Percentiles rank a stretch among this genome's conserved stretches.
Evolutionary conservation across 2,329 filamentous ascomycete genomes (phyloP).

Genomic region (Fusarium tuaranense): DNA sequence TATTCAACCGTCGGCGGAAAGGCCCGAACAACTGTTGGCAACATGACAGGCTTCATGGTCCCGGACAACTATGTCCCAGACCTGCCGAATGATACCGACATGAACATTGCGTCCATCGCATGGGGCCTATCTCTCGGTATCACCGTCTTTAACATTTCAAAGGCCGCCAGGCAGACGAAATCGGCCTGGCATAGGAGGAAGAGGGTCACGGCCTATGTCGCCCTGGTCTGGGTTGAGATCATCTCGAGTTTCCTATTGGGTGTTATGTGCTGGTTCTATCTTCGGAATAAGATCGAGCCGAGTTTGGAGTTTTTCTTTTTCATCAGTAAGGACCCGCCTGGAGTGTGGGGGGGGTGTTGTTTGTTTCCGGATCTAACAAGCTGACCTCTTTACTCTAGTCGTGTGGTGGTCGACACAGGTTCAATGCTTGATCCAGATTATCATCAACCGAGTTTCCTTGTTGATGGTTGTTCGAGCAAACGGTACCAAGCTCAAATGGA

Average conservation of each 20-base stretch:
- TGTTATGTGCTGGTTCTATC: constrained; percentile 42
- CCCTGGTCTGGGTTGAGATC: constrained; percentile 39
- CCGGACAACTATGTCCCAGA: constrained; percentile 35
- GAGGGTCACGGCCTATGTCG: constrained; percentile 37
- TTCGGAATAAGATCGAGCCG: constrained; percentile 37
- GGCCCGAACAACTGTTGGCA: neutral
- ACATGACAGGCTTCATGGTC: constrained; percentile 41
- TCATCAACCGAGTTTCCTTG: constrained; percentile 62
- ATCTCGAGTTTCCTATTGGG: constrained; percentile 42
- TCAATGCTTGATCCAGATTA: constrained; percentile 61
- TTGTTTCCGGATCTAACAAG: accelerated
- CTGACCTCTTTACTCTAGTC: constrained; percentile 38
- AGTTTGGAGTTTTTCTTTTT: constrained; percentile 49
- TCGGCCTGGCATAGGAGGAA: constrained; percentile 33
- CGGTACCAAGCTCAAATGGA: constrained; percentile 56
- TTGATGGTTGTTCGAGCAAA: constrained; percentile 54
- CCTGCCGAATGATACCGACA: constrained; percentile 36
- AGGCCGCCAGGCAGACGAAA: constrained; percentile 36
- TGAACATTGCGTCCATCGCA: constrained; percentile 45
- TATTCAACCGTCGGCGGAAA: neutral
- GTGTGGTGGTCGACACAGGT: constrained; percentile 52
- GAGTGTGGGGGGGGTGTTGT: too few relatives aligned
- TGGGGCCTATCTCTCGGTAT: constrained; percentile 45
- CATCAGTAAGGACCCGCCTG: constrained; percentile 39
- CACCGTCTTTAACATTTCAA: constrained; percentile 39